phyloP scores from a whole-genome alignment of 225 moss, liverwort and hornwort species.

The Thuidium tamariscinum region DNA sequence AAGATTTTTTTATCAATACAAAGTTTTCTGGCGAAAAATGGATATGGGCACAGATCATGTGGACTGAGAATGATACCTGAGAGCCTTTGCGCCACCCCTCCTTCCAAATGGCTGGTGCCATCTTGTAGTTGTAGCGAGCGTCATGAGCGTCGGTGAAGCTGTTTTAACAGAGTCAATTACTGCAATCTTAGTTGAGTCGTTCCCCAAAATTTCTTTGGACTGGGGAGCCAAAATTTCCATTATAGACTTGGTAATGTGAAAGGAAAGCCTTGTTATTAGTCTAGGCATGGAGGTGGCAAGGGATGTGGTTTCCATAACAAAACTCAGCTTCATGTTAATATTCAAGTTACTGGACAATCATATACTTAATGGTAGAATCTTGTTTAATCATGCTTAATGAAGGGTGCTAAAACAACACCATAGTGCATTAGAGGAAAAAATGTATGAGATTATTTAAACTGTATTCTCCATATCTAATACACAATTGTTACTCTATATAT shows the following conservation, averaged over 20 bases:
- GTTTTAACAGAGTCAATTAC: not conserved
- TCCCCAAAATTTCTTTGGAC: not conserved
- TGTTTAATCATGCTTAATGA: not conserved
- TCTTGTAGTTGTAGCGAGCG: slow-evolving; percentile 76
- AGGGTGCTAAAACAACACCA: not conserved
- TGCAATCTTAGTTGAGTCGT: not conserved
- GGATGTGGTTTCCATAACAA: not conserved
- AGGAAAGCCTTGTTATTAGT: not conserved
- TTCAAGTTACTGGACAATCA: not conserved
- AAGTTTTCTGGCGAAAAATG: too few species aligned
- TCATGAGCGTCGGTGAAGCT: slow-evolving; percentile 78
- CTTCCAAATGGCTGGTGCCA: slow-evolving; percentile 70
- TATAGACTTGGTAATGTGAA: not conserved
- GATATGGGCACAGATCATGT: not conserved
- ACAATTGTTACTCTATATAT: not conserved
- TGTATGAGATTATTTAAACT: not conserved
- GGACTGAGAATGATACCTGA: slow-evolving; percentile 37
- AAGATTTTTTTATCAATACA: too few species aligned
- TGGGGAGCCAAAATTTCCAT: not conserved
- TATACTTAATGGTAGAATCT: not conserved
- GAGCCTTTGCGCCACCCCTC: slow-evolving; percentile 97
- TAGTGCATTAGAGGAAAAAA: not conserved
- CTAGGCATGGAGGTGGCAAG: not conserved
- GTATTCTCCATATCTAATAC: rapidly evolving
- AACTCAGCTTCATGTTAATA: not conserved